A percentile compares a stretch with the other conserved stretches of the same genome.
Evolutionary conservation across 768 basidiomycete genomes (phyloP).

Genomic region (Gautieria morchelliformis): DNA sequence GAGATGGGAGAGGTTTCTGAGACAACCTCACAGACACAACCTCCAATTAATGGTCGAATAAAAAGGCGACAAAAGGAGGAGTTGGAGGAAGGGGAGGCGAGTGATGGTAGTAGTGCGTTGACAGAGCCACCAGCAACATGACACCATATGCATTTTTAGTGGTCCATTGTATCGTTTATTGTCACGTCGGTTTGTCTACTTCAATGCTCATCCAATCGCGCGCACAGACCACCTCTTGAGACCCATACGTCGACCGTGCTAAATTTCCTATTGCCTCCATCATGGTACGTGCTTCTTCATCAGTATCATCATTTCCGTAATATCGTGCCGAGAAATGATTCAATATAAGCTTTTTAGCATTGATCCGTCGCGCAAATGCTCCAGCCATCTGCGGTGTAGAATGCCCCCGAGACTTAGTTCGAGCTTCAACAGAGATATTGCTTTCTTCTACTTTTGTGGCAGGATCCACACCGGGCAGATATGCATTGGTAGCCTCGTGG

Average conservation of each 20-base stretch:
- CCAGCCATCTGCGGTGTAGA: conserved; percentile 22
- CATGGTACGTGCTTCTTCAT: conserved; percentile 36
- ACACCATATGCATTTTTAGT: conserved; percentile 12
- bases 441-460: conserved; percentile 9
- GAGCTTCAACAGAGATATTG: conserved; percentile 10
- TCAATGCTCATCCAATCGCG: conserved; percentile 68
- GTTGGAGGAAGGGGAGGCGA: conserved; percentile 80
- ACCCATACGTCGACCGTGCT: conserved; percentile 42
- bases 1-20: conserved; percentile 91
- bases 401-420: conserved; percentile 19
- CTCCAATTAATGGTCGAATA: conserved; percentile 23
- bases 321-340: conserved; percentile 41
- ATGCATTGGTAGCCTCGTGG: conserved; percentile 25
- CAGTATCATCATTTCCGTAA: conserved; percentile 49
- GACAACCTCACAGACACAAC: conserved; percentile 35
- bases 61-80: conserved; percentile 60
- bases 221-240: conserved; percentile 54
- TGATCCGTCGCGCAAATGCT: conserved; percentile 14
- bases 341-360: conserved; percentile 16
- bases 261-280: conserved; percentile 57
- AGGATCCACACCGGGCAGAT: conserved; percentile 16
- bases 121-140: conserved; percentile 64
- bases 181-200: conserved; percentile 28
- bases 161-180: conserved; percentile 11
- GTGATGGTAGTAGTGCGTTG: conserved; percentile 67